Evolutionary conservation across 768 basidiomycete genomes (phyloP).

Genomic region (Leccinum broughii): DNA sequence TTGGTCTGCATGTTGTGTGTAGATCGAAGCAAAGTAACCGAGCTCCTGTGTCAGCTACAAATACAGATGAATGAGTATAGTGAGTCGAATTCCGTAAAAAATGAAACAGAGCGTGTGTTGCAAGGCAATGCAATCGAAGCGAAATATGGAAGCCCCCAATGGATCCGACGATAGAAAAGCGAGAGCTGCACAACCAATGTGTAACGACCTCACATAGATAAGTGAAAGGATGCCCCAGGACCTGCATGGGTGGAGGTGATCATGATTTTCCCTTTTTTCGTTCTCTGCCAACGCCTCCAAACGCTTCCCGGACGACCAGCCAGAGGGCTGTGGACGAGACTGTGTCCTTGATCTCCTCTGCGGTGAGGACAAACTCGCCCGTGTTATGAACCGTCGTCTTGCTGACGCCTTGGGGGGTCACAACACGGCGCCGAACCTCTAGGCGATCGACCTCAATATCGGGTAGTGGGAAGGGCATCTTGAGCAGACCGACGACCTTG

Average conservation of each 20-base stretch:
- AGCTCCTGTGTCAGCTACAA: conserved; percentile 17
- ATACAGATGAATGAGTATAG: conserved; percentile 25
- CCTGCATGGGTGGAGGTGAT: conserved; percentile 4
- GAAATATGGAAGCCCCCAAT: conserved; percentile 13
- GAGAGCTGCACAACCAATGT: conserved; percentile 6
- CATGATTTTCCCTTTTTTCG: conserved; percentile 73
- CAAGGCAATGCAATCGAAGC: conserved; percentile 11
- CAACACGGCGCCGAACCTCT: conserved; percentile 50
- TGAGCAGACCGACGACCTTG: conserved; percentile 88
- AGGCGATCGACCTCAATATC: conserved; percentile 73
- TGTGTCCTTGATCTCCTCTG: conserved; percentile 93
- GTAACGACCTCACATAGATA: conserved; percentile 19
- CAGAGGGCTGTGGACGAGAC: conserved; percentile 87
- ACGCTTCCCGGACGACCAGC: conserved; percentile 90
- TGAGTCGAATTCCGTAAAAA: conserved; percentile 11
- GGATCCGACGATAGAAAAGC: conserved; percentile 16
- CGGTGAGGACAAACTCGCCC: conserved; percentile 60
- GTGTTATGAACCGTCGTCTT: conserved; percentile 22
- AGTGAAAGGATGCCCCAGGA: conserved; percentile 3
- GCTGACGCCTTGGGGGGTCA: conserved; percentile 31
- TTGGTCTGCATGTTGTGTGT: conserved; percentile 9
- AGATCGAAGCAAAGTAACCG: conserved; percentile 25
- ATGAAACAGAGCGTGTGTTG: background rate
- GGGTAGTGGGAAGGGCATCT: conserved; percentile 86
- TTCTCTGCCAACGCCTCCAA: conserved; percentile 84